A percentile compares a stretch with the other conserved stretches of the same genome.
These are phyloP conservation scores for Bipolaris zeicola DNA, from an alignment of 2,329 filamentous ascomycete species.

Conservation along the genomic window DNA sequence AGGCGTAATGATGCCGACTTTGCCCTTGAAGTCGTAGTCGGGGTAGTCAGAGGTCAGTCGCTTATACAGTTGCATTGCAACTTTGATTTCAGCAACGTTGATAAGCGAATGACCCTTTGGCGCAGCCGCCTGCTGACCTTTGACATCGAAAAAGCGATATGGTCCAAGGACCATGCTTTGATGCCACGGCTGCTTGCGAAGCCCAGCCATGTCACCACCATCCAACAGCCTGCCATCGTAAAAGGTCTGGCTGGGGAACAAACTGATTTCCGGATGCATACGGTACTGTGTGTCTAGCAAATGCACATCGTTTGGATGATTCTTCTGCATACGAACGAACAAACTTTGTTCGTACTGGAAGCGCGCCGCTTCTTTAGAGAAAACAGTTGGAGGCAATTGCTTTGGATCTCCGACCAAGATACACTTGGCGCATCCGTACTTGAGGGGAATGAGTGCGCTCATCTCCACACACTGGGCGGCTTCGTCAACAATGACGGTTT, in stretches of 20 bases:
- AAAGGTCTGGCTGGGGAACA: constrained; percentile 88
- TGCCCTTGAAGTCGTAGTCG: constrained; percentile 72
- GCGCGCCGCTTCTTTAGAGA: constrained; percentile 88
- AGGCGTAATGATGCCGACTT: constrained; percentile 95
- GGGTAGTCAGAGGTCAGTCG: constrained; percentile 75
- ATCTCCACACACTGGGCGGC: constrained; percentile 98
- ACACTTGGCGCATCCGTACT: constrained; percentile 96
- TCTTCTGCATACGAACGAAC: constrained; percentile 97
- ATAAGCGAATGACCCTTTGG: constrained; percentile 85
- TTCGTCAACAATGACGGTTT: constrained; percentile 98
- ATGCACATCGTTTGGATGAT: constrained; percentile 85
- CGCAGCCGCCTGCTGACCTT: constrained; percentile 83
- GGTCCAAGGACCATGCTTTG: constrained; percentile 79
- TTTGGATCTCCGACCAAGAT: constrained; percentile 98
- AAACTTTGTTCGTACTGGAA: constrained; percentile 98
- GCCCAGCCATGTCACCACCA: constrained; percentile 77
- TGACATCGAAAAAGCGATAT: constrained; percentile 96
- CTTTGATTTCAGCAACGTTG: constrained; percentile 84
- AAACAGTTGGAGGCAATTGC: constrained; percentile 91
- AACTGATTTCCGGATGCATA: constrained; percentile 97
- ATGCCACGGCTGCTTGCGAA: constrained; percentile 86
- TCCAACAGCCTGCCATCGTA: constrained; percentile 89
- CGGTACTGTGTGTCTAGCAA: constrained; percentile 97
- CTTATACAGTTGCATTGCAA: constrained; percentile 83
- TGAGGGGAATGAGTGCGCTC: constrained; percentile 92